Evolutionary conservation across 2,329 filamentous ascomycete species (phyloP), one percentile per base, ranked within the genome.

Genomic region (Cercospora berteroae): DNA sequence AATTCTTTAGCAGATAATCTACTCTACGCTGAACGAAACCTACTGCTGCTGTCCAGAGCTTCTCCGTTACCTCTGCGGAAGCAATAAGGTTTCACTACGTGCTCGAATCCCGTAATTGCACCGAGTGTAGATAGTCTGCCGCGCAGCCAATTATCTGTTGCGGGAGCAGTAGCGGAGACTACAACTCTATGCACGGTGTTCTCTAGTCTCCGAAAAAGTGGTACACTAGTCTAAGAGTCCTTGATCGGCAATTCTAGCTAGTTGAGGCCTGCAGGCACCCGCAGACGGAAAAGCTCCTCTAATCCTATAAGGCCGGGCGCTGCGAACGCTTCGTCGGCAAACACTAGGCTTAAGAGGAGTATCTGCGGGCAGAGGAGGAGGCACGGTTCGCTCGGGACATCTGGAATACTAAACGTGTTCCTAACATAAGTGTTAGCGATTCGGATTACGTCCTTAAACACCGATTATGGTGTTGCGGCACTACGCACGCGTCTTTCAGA

Each of bases 41-140:
- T 65, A 70, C 69, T 65, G 33, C 65, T 70, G 50, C 52, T 71
- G 57, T 71, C 68, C 5, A 71, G 55, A 55, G 67, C 67, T 59
- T 69, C 63, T 12, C 67, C 60, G 27, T 65, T 59, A 39, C 65
- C 67, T 20, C 63, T 63, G 6, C 52, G 44, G 55, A 58, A 58
- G 55, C 55, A 58, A 13, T 58, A 58, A 36, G 55, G 55, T 36
- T 58, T 58, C 16, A 58, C 55, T 31, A 36, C 25, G 25, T 31
- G n/a, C 25, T 58, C 25, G 55, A 58, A 58, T 58, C 55, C 55
- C 9, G 55, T 58, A 10, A 58, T 18, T 33, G 5, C 25, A 36
- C 55, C 25, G 25, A 58, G 55, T 12, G 55, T 58, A 5, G 55
- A 58, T 33, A 58, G 55, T 58, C 55, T 58, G 25, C 55, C 55